Evolutionary conservation across 805 yeast genomes (phyloP), one percentile per base, ranked within the genome.

Genomic region (Saccharomycopsis fermentans): DNA sequence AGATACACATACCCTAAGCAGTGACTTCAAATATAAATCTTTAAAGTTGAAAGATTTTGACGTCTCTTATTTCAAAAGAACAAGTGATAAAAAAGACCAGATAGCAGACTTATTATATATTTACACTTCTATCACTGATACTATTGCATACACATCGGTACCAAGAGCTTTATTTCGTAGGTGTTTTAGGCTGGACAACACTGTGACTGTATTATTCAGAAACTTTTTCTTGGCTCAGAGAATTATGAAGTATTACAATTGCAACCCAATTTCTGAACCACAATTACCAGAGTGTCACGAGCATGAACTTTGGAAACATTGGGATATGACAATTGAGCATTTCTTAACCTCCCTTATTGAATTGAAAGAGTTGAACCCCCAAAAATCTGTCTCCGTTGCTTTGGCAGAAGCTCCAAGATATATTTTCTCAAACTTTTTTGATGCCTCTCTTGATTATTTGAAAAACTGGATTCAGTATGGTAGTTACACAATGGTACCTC

Each of bases 291-390:
- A 90, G 57, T 74, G 82, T 14, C 82, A 87, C 53, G 80, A 81
- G 62, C 97, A 94, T 68, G 83, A 95, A 4, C 84, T 94, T 88
- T 94, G 99, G 99, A 94, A 90, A 60, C 85, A 97, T 0, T 94
- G 99, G 98, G 98, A 94, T 68, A 75, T 94, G 62, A 97, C 99
- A 0, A 85, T 94, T 47, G 98, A 94, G 69, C 97, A 94, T 68
- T 95, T 95, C 3, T 74, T 94, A 52, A 81, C 88, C 1, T 90
- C 86, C 65, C 70, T 86, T 48, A 76, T 86, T 56, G 79, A 79
- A 55, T 52, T 74, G 43, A 71, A 70, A 52, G 72, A 70, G 11
- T 57, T 57, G 24, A 52, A 54, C 17, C 55, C 58, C 11, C 26
- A 55, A 19, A 24, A 55, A 16, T 57, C 59, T 8, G 34, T 60